Evolutionary conservation across 108 stramenopile species (phyloP).

Genomic region (Mediolabrus comicus): DNA sequence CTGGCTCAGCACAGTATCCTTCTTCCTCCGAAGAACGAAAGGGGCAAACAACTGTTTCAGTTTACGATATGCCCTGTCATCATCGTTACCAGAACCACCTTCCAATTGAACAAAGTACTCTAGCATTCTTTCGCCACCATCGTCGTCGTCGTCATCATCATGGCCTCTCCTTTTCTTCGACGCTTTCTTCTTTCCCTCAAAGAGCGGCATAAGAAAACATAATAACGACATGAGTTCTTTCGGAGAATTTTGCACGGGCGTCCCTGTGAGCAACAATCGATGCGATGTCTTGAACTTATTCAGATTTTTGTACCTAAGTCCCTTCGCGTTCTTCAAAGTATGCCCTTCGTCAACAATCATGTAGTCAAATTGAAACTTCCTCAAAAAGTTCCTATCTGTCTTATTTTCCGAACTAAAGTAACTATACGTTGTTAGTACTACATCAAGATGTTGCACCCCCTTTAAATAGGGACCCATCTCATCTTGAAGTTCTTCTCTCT

Average conservation of each 20-base stretch:
- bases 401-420: slow-evolving; percentile 79
- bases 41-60: slow-evolving; percentile 89
- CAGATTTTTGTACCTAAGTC: slow-evolving; percentile 66
- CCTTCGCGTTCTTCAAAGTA: slow-evolving; percentile 76
- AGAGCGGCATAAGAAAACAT: slow-evolving; percentile 86
- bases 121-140: slow-evolving; percentile 73
- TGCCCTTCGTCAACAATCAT: slow-evolving; percentile 84
- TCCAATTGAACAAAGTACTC: slow-evolving; percentile 78
- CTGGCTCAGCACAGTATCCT: slow-evolving; percentile 82
- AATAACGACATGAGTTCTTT: slow-evolving; percentile 84
- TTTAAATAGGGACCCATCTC: slow-evolving; percentile 39
- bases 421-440: slow-evolving; percentile 78
- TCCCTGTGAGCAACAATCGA: slow-evolving; percentile 73
- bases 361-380: slow-evolving; percentile 78
- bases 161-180: slow-evolving; percentile 43
- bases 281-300: slow-evolving; percentile 62
- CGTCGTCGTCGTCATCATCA: slow-evolving; percentile 50
- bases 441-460: slow-evolving; percentile 49
- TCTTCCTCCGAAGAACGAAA: slow-evolving; percentile 89
- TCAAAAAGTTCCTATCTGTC: slow-evolving; percentile 72
- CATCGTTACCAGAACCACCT: slow-evolving; percentile 34
- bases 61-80: slow-evolving; percentile 58
- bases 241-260: slow-evolving; percentile 80
- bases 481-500: slow-evolving; percentile 61
- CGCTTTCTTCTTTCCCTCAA: slow-evolving; percentile 45